Percentiles rank a stretch among this genome's conserved stretches.
These are phyloP conservation scores for Alternaria triticina DNA, from an alignment of 2,329 filamentous ascomycete species.

Conservation along the genomic window DNA sequence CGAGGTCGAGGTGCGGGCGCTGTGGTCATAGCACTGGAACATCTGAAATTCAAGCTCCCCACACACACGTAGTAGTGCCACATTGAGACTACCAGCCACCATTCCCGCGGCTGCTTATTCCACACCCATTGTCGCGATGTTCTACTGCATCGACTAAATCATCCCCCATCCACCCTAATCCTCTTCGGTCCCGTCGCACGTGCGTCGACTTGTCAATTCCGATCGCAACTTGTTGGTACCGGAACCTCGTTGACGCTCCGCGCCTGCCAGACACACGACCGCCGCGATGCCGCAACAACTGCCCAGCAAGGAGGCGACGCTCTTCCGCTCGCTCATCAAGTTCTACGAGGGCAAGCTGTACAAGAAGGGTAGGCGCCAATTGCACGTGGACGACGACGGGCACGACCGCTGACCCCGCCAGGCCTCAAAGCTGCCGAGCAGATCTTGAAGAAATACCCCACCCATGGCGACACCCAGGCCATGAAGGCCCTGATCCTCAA, in stretches of 20 bases:
- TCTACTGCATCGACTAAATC: conserved; percentile 9
- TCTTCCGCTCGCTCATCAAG: conserved; percentile 94
- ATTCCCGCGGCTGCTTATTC: conserved; percentile 5
- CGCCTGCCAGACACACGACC: conserved; percentile 12
- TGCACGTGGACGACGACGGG: conserved; percentile 11
- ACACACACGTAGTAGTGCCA: conserved; percentile 36
- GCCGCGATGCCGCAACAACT: conserved; percentile 73
- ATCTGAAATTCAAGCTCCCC: conserved; percentile 44
- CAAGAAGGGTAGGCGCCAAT: conserved; percentile 70
- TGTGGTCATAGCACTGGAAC: conserved; percentile 32
- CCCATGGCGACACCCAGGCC: conserved; percentile 96
- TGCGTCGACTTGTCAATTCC: conserved; percentile 9
- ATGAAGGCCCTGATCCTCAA: conserved; percentile 99
- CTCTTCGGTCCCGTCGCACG: not conserved
- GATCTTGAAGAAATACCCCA: conserved; percentile 91
- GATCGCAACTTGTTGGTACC: conserved; percentile 19
- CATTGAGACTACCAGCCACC: conserved; percentile 12
- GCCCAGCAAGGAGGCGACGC: conserved; percentile 85
- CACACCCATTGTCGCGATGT: conserved; percentile 15
- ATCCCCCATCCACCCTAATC: not conserved
- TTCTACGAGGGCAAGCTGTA: conserved; percentile 99
- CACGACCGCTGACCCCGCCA: conserved; percentile 43
- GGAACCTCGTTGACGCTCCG: conserved; percentile 13
- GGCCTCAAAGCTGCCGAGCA: conserved; percentile 95
- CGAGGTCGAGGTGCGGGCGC: conserved; percentile 8